Evolutionary conservation across 2,329 filamentous ascomycete species (phyloP).

Genomic region (Colletotrichum sp.): DNA sequence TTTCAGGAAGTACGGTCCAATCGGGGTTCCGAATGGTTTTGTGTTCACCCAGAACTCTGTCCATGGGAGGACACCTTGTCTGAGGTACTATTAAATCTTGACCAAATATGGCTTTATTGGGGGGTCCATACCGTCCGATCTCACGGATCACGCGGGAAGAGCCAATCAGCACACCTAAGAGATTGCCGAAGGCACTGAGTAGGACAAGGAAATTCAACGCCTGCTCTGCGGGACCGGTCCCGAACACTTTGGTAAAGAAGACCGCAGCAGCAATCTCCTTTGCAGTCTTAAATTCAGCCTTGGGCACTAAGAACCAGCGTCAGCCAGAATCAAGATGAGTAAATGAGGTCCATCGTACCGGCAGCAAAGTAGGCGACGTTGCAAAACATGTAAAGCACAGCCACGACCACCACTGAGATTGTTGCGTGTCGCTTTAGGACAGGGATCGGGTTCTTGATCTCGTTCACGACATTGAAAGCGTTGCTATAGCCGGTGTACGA

Average conservation of each 20-base stretch:
- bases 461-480: slow-evolving; percentile 66
- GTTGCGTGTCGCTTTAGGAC: slow-evolving; percentile 57
- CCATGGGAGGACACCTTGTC: slow-evolving; percentile 65
- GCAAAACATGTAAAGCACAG: slow-evolving; percentile 60
- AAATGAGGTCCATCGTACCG: neutral
- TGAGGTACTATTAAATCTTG: slow-evolving; percentile 14
- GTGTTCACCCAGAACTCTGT: slow-evolving; percentile 67
- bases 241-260: slow-evolving; percentile 65
- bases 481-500: slow-evolving; percentile 63
- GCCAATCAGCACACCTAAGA: slow-evolving; percentile 60
- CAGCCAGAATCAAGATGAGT: neutral
- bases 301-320: slow-evolving; percentile 42
- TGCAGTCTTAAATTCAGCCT: slow-evolving; percentile 54
- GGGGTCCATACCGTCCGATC: slow-evolving; percentile 50
- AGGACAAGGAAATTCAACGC: slow-evolving; percentile 63
- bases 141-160: slow-evolving; percentile 63
- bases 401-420: slow-evolving; percentile 54
- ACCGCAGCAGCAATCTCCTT: slow-evolving; percentile 59
- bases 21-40: slow-evolving; percentile 65
- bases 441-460: slow-evolving; percentile 64
- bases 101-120: neutral
- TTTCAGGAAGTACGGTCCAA: slow-evolving; percentile 63
- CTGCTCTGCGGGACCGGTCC: slow-evolving; percentile 49
- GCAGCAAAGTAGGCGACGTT: slow-evolving; percentile 65
- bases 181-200: slow-evolving; percentile 62